Conservation (phyloP, 495 filamentous ascomycete genomes). For the Lepraria neglecta region DNA sequence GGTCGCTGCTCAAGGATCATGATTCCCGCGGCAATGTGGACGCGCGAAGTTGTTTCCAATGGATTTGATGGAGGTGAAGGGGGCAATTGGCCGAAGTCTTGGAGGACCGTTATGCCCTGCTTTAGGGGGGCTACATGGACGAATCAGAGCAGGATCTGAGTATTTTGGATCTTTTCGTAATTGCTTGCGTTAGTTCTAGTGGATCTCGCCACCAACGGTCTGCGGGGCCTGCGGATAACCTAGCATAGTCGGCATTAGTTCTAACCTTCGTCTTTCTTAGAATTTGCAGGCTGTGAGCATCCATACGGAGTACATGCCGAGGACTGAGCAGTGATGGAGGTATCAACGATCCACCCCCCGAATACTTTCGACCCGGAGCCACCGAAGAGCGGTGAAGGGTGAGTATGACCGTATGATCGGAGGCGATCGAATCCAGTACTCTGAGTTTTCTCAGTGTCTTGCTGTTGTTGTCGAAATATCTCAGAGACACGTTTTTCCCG, state of each 20-base stretch:
- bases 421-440: neutral
- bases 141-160: conserved; percentile 1
- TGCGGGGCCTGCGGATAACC: conserved; percentile 2
- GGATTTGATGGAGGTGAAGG: neutral
- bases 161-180: too few species aligned
- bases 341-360: too few species aligned
- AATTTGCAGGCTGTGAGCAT: too few species aligned
- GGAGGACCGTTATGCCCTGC: neutral
- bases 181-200: neutral
- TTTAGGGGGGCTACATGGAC: neutral
- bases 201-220: conserved; percentile 1
- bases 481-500: too few species aligned
- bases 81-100: neutral
- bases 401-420: too few species aligned
- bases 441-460: too few species aligned
- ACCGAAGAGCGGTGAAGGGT: neutral
- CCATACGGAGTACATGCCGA: too few species aligned
- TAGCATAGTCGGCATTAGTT: neutral
- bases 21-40: neutral
- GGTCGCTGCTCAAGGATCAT: neutral
- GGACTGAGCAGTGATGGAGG: too few species aligned
- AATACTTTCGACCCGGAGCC: neutral
- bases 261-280: too few species aligned
- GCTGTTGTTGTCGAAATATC: too few species aligned
- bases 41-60: too few species aligned